Evolutionary conservation across 306 rosid genomes (phyloP), one percentile per base, ranked within the genome.

Genomic region (Fragaria vesca): DNA sequence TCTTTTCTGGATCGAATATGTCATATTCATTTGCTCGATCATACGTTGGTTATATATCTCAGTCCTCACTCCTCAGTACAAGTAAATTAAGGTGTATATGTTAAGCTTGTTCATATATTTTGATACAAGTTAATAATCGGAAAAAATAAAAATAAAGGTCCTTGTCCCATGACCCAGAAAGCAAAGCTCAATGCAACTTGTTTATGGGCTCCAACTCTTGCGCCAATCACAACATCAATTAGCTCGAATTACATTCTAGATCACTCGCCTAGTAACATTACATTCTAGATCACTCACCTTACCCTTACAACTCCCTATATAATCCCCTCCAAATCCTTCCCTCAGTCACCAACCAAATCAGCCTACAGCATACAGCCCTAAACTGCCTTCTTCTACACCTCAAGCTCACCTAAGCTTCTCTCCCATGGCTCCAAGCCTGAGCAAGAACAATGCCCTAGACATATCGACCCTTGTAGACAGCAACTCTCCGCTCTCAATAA

Each of bases 361-460:
- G 61, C 24, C 21, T 24, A 15, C 24, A 54, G 40, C 40, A 36
- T 36, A 36, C 40, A 5, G 61, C 24, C 21, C 30, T 55, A 57
- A 12, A 21, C 30, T 8, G 5, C 62, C 8, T 0, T 57, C 30
- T 21, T 57, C 30, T 57, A 8, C 30, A n/a, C 62, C 30, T 13
- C 21, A 28, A 57, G 30, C 30, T 21, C 34, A n/a, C 3, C 30
- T 9, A 57, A 57, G 13, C 30, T 21, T 57, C 15, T 7, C 12
- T 18, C 61, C 51, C 85, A 87, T 87, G 95, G 87, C 97, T 40
- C 91, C 90, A 72, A 87, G 84, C 85, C 43, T 90, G 60, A 69
- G 78, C 75, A 78, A 87, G 86, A 73, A 75, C 6, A 51, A 78
- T 2, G 45, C 83, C 66, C 12, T 20, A 2, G 51, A 80, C 48